phyloP scores from a whole-genome alignment of 2,329 filamentous ascomycete genomes.

The Davidsoniella australis region DNA sequence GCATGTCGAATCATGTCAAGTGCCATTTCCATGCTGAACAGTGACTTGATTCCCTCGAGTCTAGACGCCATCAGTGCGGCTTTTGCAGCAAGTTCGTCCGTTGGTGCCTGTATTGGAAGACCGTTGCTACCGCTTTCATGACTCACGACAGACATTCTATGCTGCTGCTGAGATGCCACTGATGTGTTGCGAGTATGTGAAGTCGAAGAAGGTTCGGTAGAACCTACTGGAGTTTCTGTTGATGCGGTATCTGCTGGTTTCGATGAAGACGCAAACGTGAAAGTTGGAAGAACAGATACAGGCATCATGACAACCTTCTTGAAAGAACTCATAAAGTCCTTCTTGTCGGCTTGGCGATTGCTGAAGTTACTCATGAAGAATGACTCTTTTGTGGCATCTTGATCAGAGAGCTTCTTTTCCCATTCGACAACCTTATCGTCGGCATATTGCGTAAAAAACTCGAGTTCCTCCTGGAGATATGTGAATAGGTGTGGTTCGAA shows the following conservation, averaged over 20 bases:
- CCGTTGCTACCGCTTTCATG: slow-evolving; percentile 14
- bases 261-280: slow-evolving; percentile 7
- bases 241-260: background rate
- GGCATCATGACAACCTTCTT: slow-evolving; percentile 99
- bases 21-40: slow-evolving; percentile 94
- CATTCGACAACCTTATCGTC: slow-evolving; percentile 64
- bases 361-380: slow-evolving; percentile 95
- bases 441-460: slow-evolving; percentile 62
- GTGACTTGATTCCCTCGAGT: slow-evolving; percentile 80
- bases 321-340: slow-evolving; percentile 89
- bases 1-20: slow-evolving; percentile 76
- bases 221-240: background rate
- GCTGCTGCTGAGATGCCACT: background rate
- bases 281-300: slow-evolving; percentile 68
- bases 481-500: slow-evolving; percentile 91
- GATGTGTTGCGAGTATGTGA: background rate
- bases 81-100: slow-evolving; percentile 84
- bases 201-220: too few species aligned
- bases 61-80: slow-evolving; percentile 93
- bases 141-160: background rate
- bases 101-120: slow-evolving; percentile 50
- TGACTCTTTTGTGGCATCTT: slow-evolving; percentile 78
- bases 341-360: slow-evolving; percentile 73
- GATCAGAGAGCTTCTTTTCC: slow-evolving; percentile 83
- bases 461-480: slow-evolving; percentile 81